Base-by-base conservation (phyloP, 2,329 filamentous ascomycete genomes). In the Aspergillus sp. region DNA sequence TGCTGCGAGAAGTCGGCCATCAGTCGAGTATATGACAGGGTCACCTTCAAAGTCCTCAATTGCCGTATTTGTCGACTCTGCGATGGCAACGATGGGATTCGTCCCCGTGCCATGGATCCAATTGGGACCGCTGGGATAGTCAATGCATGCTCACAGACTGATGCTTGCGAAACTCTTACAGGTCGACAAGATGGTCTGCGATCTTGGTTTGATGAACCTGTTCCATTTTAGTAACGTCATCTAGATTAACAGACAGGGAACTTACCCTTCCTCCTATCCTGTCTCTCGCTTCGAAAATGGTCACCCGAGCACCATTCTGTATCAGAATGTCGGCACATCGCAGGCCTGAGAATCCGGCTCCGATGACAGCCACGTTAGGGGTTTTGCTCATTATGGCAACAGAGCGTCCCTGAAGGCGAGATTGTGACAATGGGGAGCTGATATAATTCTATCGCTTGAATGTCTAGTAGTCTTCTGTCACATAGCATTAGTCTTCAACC, bases 51-150 rank as follows among this genome's bases (percentile, higher is more conserved):
- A 81, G 42, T 75, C 76, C 62, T 81, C 74, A 2, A 79, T 71
- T 9, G 69, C 58, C 0, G 81, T 84, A 10, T 72, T 67, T 1
- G 82, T 83, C 51, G 75, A 65, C 53, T 76, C 71, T 13, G 82
- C 83, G n/a, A 87, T 73, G 13, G 78, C 70, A 45, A 79, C 70
- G 19, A 87, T 84, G 0, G 84, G 83, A 58, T 86, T 86, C 38
- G 80, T 70, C 2, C 80, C 72, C 1, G 80, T 81, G 14, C 83
- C 84, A 64, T 87, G 84, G 46, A 86, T 85, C 83, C 83, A 86
- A 57, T 86, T 86, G 1, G 84, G 81, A 2, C 83, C 83, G 11
- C 81, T 85, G 40, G 19, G 40, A 21, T 19, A 7, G 40, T 42
- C n/a, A 42, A 42, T 20, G 40, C 20, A 42, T 16, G 16, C n/a